Evolutionary conservation across 768 basidiomycete species (phyloP), one percentile per base, ranked within the genome.

Genomic region (Amyloporia xantha): DNA sequence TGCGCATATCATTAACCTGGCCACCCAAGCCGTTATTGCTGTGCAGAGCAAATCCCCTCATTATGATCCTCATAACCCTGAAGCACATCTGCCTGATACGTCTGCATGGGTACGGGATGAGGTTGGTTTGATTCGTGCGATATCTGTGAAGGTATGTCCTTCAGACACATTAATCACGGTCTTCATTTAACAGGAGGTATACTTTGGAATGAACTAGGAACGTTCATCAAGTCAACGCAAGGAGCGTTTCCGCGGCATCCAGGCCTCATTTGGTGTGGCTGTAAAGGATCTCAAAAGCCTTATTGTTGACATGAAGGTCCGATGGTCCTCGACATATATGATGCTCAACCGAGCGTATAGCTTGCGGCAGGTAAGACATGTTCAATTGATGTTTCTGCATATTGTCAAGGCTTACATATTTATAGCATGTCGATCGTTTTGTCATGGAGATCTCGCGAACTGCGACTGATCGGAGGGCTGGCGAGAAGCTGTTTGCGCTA

Each of bases 1-100:
- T 23, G 63, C 61, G 0, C 68, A 69, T 45, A 51, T 68, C 35
- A 62, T 69, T 53, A 69, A 69, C 27, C 58, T 69, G 0, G 63
- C 59, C 2, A 64, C 61, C 0, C 65, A 69, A 40, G 62, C 54
- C 0, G 9, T 69, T n/a, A 52, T 69, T 4, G 47, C 20, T 0
- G 50, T 49, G 3, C 50, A 64, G 36, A 62, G 52, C 36, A 62
- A 63, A 23, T 41, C 66, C 6, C 36, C 51, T 9, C 46, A 62
- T 35, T 68, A 57, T 27, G 51, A 66, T 40, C 63, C 64, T 0
- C 9, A 49, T 1, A 17, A 57, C 2, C 63, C 59, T 0, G 48
- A 62, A 4, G 41, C 19, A 2, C 55, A 61, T 20, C 19, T 53
- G 1, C 44, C 36, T 2, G 35, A 12, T 15, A 24, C 47, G 10